Evolutionary conservation across 495 filamentous ascomycete species (phyloP), one percentile per base, ranked within the genome.

Genomic region (Aspergillus nanangensis): DNA sequence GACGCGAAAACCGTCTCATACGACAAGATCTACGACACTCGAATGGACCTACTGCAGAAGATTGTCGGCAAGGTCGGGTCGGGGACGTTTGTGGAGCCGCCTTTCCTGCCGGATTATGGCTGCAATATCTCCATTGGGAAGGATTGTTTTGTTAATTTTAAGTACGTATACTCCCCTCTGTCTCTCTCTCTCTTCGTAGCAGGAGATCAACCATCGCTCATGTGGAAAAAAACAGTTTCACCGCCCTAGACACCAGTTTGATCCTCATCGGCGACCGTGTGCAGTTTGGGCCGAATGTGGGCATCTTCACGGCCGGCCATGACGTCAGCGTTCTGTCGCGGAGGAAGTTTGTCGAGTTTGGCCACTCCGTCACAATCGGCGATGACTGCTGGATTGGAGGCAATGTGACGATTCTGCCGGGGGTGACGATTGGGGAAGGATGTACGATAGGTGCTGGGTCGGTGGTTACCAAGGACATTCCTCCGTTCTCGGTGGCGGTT

Each of bases 341-440:
- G 0, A 78, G 76, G 3, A 66, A 75, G 32, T 85, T 85, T 0
- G 81, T 87, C 0, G 88, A 94, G 61, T 59, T 71, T 15, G 88
- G 87, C 2, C 78, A 75, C 45, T 79, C 84, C 9, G 84, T 94
- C 44, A 70, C 61, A 5, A 79, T 94, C 35, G 87, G 79, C 2
- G 84, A 90, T 47, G 88, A 94, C 56, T 90, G 86, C 54, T 94
- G 88, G 87, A 66, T 94, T 24, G 86, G 88, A 2, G 87, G 86
- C 0, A 81, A 80, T 55, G 84, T 81, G 7, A 67, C 75, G 14
- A 72, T 94, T 5, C 58, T 84, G 11, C 78, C 86, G 0, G 88
- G 88, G 0, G 84, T 92, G 11, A 86, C 66, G 5, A 68, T 71
- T 24, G 68, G 68, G 0, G 53, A 70, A 43, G 68, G 68, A 9